Percentiles rank a stretch among this genome's conserved stretches.
Evolutionary conservation across 2,329 filamentous ascomycete genomes (phyloP).

Genomic region (Pseudocercospora eumusae): DNA sequence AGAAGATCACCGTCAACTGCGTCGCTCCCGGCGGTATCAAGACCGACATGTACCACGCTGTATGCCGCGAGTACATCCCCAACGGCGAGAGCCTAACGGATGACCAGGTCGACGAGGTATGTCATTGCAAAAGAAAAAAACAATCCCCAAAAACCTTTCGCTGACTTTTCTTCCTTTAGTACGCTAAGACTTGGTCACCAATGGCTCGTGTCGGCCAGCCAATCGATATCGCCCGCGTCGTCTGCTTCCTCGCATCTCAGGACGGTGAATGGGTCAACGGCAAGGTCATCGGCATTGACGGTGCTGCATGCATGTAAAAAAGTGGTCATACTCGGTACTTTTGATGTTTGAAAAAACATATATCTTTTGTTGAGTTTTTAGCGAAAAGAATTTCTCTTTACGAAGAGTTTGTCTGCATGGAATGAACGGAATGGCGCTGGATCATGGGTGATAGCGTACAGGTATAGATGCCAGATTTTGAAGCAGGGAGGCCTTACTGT

Average conservation of each 20-base stretch:
- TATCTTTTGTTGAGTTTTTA: too few species aligned
- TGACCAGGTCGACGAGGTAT: slow-evolving; percentile 59
- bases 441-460: too few species aligned
- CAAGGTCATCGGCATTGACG: slow-evolving; percentile 55
- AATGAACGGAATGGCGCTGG: background rate
- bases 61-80: slow-evolving; percentile 65
- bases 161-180: slow-evolving; percentile 43
- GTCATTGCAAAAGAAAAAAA: background rate
- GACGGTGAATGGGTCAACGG: slow-evolving; percentile 59
- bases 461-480: background rate
- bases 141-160: background rate
- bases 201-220: slow-evolving; percentile 66
- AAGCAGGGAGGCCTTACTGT: too few species aligned
- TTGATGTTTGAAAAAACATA: too few species aligned
- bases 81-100: slow-evolving; percentile 57
- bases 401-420: background rate
- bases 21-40: slow-evolving; percentile 60
- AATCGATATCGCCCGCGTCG: slow-evolving; percentile 67
- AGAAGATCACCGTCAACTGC: slow-evolving; percentile 62
- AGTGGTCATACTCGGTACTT: too few species aligned
- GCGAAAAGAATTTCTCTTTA: background rate
- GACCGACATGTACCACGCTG: slow-evolving; percentile 62
- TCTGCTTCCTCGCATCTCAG: slow-evolving; percentile 61
- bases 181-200: slow-evolving; percentile 64
- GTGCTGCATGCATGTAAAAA: slow-evolving; percentile 45